Conservation (phyloP, 192 early-diverging fungal species). For the Entomortierella chlamydospora region DNA sequence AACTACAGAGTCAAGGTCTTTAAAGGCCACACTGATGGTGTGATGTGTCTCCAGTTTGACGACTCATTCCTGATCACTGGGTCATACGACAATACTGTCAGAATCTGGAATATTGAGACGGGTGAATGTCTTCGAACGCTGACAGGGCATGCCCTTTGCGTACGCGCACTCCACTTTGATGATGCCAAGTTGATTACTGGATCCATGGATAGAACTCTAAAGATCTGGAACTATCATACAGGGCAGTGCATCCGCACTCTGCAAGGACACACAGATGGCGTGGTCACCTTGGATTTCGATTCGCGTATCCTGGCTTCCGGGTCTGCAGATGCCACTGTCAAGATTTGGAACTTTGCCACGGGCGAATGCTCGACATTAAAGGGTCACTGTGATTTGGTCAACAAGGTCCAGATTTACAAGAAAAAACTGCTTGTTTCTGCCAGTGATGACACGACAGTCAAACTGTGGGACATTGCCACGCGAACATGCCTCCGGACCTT, state of each 20-base stretch:
- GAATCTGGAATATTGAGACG: conserved; percentile 90
- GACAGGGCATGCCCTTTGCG: conserved; percentile 86
- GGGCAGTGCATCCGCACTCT: conserved; percentile 90
- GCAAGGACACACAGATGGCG: conserved; percentile 80
- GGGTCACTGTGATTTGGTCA: conserved; percentile 94
- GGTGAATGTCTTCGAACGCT: conserved; percentile 83
- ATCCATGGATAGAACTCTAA: conserved; percentile 91
- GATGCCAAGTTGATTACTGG: conserved; percentile 93
- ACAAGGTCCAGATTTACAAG: conserved; percentile 84
- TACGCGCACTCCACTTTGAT: conserved; percentile 94
- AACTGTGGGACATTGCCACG: conserved; percentile 86
- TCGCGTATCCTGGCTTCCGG: conserved; percentile 85
- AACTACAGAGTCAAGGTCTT: conserved; percentile 74
- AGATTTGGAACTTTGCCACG: conserved; percentile 85
- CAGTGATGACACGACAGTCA: conserved; percentile 89
- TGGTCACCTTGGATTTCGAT: conserved; percentile 88
- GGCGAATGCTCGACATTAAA: conserved; percentile 76
- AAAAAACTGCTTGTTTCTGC: conserved; percentile 79
- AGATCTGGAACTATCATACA: conserved; percentile 93
- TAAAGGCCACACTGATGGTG: conserved; percentile 87
- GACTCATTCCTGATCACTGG: conserved; percentile 88
- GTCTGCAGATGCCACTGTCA: conserved; percentile 84
- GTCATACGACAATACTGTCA: conserved; percentile 88
- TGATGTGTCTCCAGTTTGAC: conserved; percentile 92
- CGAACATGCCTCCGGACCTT: conserved; percentile 76